phyloP scores from a whole-genome alignment of 2,329 filamentous ascomycete species.

The Hypomyces perniciosus region DNA sequence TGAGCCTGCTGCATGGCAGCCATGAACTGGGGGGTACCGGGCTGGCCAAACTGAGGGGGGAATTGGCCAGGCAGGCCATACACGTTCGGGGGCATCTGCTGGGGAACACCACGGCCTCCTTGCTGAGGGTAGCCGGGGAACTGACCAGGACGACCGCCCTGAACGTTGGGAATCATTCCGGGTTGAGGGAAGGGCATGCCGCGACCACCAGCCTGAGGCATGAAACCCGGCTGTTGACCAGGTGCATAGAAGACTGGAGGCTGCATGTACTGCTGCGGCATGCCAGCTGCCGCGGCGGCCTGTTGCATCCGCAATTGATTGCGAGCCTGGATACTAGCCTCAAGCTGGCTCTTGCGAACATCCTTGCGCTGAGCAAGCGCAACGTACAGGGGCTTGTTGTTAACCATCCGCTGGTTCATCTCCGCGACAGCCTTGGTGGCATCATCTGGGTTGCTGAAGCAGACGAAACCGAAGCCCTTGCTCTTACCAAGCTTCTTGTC shows the following conservation, averaged over 20 bases:
- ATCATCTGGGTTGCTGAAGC: conserved; percentile 99
- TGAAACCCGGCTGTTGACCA: conserved; percentile 68
- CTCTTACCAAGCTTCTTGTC: conserved; percentile 84
- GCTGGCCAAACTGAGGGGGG: conserved; percentile 74
- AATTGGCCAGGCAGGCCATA: conserved; percentile 77
- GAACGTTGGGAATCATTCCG: conserved; percentile 64
- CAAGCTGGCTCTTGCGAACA: conserved; percentile 97
- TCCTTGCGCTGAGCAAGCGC: conserved; percentile 99
- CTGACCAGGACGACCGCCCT: conserved; percentile 77
- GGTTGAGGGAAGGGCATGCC: conserved; percentile 62
- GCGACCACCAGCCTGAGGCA: conserved; percentile 53
- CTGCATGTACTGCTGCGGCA: conserved; percentile 84
- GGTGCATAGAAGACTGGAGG: conserved; percentile 88
- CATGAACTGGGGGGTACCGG: conserved; percentile 72
- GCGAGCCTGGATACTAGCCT: conserved; percentile 97
- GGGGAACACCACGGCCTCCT: conserved; percentile 78
- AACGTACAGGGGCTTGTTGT: conserved; percentile 94
- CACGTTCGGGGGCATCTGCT: conserved; percentile 82
- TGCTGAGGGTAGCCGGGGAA: conserved; percentile 83
- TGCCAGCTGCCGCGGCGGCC: conserved; percentile 81
- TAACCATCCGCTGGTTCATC: conserved; percentile 99
- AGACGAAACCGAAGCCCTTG: conserved; percentile 99
- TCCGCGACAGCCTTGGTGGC: conserved; percentile 98
- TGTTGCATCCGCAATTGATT: conserved; percentile 99
- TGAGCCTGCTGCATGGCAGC: conserved; percentile 77